phyloP scores from a whole-genome alignment of 805 yeast species.

The Groenewaldozyma salmanticensis region DNA sequence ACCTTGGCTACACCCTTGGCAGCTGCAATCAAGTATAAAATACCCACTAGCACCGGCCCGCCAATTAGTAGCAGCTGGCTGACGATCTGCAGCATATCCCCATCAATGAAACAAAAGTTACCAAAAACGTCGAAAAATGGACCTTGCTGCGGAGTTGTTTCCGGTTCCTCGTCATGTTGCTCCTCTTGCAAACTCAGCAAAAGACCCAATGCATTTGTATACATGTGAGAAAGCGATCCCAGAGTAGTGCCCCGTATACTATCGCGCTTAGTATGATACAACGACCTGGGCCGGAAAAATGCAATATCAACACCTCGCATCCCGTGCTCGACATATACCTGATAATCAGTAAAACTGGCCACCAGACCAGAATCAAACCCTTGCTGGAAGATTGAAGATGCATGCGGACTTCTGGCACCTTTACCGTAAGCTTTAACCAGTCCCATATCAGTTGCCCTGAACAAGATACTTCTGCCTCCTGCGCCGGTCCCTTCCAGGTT shows the following conservation, averaged over 20 bases:
- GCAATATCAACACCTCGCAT: conserved; percentile 85
- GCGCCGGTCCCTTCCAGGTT: conserved; percentile 92
- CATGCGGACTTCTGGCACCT: conserved; percentile 52
- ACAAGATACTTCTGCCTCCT: conserved; percentile 74
- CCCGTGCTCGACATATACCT: conserved; percentile 55
- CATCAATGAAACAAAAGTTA: conserved; percentile 36
- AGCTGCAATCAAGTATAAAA: neutral
- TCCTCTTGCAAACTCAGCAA: conserved; percentile 30
- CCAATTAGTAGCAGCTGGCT: neutral
- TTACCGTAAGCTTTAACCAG: conserved; percentile 46
- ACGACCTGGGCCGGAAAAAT: conserved; percentile 72
- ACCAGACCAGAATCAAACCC: conserved; percentile 69
- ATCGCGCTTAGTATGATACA: conserved; percentile 75
- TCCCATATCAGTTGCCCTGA: conserved; percentile 74
- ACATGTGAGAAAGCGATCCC: conserved; percentile 79
- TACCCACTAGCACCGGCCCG: neutral
- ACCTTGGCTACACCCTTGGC: neutral
- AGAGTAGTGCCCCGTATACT: conserved; percentile 52
- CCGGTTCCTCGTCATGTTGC: neutral
- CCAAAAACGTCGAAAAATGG: conserved; percentile 56
- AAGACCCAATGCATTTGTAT: conserved; percentile 57
- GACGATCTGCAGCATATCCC: neutral
- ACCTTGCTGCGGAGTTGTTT: conserved; percentile 19
- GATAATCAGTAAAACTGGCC: conserved; percentile 78
- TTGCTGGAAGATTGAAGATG: conserved; percentile 70